Base-by-base conservation (phyloP, 768 basidiomycete genomes). In the Stropharia rugosoannulata region DNA sequence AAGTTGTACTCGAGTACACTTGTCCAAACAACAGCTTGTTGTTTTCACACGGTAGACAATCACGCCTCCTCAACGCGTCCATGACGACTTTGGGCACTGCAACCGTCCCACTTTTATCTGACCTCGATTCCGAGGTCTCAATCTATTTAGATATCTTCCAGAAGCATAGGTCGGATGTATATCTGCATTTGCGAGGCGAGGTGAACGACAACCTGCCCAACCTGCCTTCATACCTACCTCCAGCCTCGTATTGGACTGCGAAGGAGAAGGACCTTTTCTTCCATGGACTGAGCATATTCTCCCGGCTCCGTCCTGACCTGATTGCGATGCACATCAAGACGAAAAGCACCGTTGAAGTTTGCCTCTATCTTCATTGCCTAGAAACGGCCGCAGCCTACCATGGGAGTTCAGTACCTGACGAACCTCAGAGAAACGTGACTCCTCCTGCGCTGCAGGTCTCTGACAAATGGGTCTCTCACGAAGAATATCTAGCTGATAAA, bases 211-310 rank as follows among this genome's bases (percentile, higher is more conserved):
- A 53, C 16, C 55, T 60, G 19, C 54, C 64, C 27, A 57, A 70
- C 27, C 59, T 64, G 11, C 62, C 75, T 22, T 71, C 75, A 13
- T 75, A 73, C 58, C 74, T 54, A 62, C 72, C 16, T 67, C 80
- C 32, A 61, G 70, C 42, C 70, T 77, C 38, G 18, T 76, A 71
- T 55, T 94, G 92, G 92, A 83, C 86, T 3, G 66, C 77, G 0
- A 60, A 70, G n/a, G 93, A 95, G 64, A 87, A 89, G 58, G 75
- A 83, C 25, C 59, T 65, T 0, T 90, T 94, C 70, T 94, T 93
- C 67, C 86, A 82, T 66, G 86, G 80, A 0, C 68, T 94, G 18
- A 70, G 79, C 25, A 67, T 84, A 1, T 73, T 89, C 68, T 93
- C 91, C 16, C 80, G 88, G 22, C 76, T 88, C 41, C 73, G 90